Evolutionary conservation across 495 filamentous ascomycete genomes (phyloP).

Genomic region (Xylaria palmicola): DNA sequence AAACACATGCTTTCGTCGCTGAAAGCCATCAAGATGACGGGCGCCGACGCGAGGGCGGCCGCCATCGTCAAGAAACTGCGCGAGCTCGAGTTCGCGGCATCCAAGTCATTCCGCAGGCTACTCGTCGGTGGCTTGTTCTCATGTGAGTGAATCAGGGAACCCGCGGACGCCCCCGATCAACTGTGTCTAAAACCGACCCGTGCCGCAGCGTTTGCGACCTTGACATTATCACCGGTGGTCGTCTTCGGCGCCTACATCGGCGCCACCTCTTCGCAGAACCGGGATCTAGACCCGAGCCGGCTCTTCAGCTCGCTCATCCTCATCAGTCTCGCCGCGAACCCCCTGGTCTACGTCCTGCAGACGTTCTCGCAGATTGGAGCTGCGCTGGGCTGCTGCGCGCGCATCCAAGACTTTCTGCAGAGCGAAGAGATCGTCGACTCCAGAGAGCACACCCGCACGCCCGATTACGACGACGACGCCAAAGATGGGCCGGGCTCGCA

Average conservation of each 20-base stretch:
- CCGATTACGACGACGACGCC: neutral
- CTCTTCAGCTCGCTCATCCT: conserved; percentile 37
- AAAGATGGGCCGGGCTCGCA: neutral
- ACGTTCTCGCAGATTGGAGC: conserved; percentile 22
- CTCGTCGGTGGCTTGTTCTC: conserved; percentile 1
- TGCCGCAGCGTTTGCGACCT: neutral
- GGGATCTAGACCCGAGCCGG: conserved; percentile 15
- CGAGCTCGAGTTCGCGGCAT: conserved; percentile 52
- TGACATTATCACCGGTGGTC: conserved; percentile 4
- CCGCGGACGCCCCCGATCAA: neutral
- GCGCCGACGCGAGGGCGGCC: conserved; percentile 37
- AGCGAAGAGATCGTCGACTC: conserved; percentile 9
- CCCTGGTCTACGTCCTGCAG: conserved; percentile 29
- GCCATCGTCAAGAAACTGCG: conserved; percentile 47
- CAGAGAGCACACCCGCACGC: neutral
- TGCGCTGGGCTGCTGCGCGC: conserved; percentile 26
- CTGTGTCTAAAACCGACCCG: neutral
- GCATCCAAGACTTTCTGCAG: conserved; percentile 27
- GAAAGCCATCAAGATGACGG: conserved; percentile 57
- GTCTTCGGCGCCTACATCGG: conserved; percentile 12
- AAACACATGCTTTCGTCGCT: conserved; percentile 52
- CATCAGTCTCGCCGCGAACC: conserved; percentile 32
- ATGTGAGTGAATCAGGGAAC: neutral
- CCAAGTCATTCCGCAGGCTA: conserved; percentile 41
- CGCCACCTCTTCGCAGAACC: conserved; percentile 2